Base-by-base conservation (phyloP, 2,329 filamentous ascomycete species). In the Chaetomiaceae sp. region DNA sequence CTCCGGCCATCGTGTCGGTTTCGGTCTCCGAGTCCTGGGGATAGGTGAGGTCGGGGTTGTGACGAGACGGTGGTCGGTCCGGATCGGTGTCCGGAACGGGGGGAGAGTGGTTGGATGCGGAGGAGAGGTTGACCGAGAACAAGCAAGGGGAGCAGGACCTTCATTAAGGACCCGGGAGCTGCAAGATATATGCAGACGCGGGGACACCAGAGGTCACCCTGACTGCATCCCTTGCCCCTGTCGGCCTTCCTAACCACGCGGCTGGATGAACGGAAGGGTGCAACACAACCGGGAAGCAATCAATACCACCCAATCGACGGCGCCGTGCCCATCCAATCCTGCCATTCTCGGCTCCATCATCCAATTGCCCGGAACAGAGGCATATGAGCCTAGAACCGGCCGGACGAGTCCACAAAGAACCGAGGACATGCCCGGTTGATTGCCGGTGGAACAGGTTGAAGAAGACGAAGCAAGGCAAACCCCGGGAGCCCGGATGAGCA, bases 1-100 rank as follows among this genome's bases (percentile, higher is more conserved):
- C 64, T 45, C 62, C 66, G 75, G 66, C 66, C 71, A 75, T 78
- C n/a, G 47, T 63, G 25, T 33, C 38, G 2, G 17, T 20, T 34
- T 38, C 17, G 15, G 17, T 29, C 36, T 40, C 29, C 25, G 43
- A 8, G 11, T 42, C 25, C 8, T 3, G 33, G 19, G 5, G 5
- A 22, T 15, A 15, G 12, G 8, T 6, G 22, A 6, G 7, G 14
- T 47, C 20, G n/a, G 44, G 14, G 9, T 19, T 9, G 9, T 31
- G 27, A 31, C 5, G 27, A 31, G 27, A 31, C 9, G 27, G 14
- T 11, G 27, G 27, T 31, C 27, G 37, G 22, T 55, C 23, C 36
- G 29, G 6, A 9, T 36, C 38, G 36, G 27, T 53, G 34, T 38
- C 20, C 2, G 15, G 20, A 9, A 17, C 34, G 17, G 9, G 27